Percentiles rank a stretch among this genome's conserved stretches.
These are phyloP conservation scores for Dendrobium nobile DNA, from an alignment of 106 monocot species.

Conservation along the genomic window DNA sequence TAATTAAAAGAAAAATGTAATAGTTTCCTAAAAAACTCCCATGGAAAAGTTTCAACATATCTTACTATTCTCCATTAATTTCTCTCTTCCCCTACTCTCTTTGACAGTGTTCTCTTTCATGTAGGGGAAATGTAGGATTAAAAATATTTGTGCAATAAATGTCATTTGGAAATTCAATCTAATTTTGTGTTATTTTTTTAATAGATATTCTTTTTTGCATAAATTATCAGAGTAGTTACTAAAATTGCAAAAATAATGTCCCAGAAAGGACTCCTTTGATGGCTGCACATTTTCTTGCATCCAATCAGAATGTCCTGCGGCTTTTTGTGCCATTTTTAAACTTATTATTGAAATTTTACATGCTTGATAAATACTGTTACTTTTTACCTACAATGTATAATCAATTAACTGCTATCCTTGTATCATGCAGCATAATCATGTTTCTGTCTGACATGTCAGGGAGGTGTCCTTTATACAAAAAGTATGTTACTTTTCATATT, in stretches of 20 bases:
- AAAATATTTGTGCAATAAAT: not conserved
- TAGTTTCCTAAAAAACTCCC: not conserved
- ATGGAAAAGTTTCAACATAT: not conserved
- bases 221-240: not conserved
- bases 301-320: not conserved
- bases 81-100: not conserved
- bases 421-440: slow-evolving; percentile 78
- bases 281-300: not conserved
- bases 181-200: not conserved
- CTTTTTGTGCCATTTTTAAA: not conserved
- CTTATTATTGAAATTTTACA: not conserved
- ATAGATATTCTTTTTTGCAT: not conserved
- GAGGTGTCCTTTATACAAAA: slow-evolving; percentile 83
- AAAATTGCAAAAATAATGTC: not conserved
- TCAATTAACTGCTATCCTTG: slow-evolving; percentile 3
- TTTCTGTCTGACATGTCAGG: slow-evolving; percentile 98
- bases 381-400: not conserved
- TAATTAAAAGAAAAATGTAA: not conserved
- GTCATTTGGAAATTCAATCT: not conserved
- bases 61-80: not conserved
- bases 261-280: not conserved
- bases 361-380: not conserved
- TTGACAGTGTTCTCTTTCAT: not conserved
- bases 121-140: not conserved
- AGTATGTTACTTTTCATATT: slow-evolving; percentile 48